Evolutionary conservation across 371 early-diverging fungal species (phyloP), one percentile per base, ranked within the genome.

Genomic region (Sporodiniella umbellata): DNA sequence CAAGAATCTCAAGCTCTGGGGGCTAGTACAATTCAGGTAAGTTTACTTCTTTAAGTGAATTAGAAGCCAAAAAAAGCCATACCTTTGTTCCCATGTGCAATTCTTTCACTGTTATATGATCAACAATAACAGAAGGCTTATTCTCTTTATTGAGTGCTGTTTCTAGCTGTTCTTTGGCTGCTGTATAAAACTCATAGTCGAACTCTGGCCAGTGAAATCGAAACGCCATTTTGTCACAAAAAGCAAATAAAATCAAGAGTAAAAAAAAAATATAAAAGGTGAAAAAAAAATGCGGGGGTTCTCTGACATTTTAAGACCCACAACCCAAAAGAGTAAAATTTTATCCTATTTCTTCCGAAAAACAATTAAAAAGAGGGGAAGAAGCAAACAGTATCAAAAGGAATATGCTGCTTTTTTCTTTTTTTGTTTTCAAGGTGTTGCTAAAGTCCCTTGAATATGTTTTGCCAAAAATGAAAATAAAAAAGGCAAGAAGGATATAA

Each of bases 1-100:
- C 99, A n/a, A 99, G 71, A 54, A 99, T 93, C 61, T 97, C 98
- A 23, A 99, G 80, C 39, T 94, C 95, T 12, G 99, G 99, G 18
- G 99, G 90, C 88, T 92, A 68, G n/a, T 21, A 40, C 14, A 28
- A 25, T 21, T 21, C 4, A 38, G n/a, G 15, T 31, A 23, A 35
- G 33, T n/a, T 22, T 39, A 38, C 1, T 37, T 24, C 18, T 26
- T n/a, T n/a, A n/a, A n/a, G n/a, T n/a, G n/a, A n/a, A n/a, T n/a
- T n/a, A n/a, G n/a, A n/a, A n/a, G n/a, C n/a, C 10, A 28, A 28
- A 28, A 28, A 28, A 28, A 28, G 30, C 31, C 21, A 38, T 71
- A 90, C 93, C 80, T 80, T 75, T 26, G 93, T 92, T 14, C 99
- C 99, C 91, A 98, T 87, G 68, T 95, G 72, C 30, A 98, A 81